phyloP scores from a whole-genome alignment of 345 rosid species.

The Salix purpurea region DNA sequence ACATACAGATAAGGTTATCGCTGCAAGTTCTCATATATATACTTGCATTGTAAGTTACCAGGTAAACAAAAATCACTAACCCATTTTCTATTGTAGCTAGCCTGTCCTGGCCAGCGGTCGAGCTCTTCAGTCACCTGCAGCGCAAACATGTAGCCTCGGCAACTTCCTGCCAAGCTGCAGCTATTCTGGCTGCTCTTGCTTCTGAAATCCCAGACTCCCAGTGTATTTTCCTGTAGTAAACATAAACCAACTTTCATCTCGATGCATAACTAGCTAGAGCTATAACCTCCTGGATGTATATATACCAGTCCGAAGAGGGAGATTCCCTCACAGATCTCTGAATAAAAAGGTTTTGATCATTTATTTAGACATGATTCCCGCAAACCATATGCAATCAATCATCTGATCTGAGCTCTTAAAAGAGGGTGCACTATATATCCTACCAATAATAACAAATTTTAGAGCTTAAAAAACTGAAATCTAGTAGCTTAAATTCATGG shows the following conservation, averaged over 20 bases:
- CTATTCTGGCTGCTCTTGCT: constrained; percentile 54
- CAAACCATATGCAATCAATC: background rate
- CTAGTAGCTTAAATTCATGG: background rate
- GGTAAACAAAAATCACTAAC: constrained; percentile 25
- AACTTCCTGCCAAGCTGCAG: constrained; percentile 45
- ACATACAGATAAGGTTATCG: background rate
- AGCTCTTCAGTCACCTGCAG: constrained; percentile 77
- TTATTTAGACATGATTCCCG: background rate
- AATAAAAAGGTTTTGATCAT: background rate
- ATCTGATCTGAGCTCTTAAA: background rate
- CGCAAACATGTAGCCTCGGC: constrained; percentile 74
- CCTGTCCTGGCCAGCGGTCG: constrained; percentile 74
- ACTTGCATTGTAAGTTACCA: background rate
- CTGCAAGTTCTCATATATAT: background rate
- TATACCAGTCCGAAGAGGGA: background rate
- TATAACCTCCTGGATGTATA: background rate
- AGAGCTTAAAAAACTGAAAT: background rate
- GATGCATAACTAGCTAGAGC: background rate
- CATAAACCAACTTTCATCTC: background rate
- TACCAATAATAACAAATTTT: background rate
- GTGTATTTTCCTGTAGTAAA: constrained; percentile 47
- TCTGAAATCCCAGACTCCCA: constrained; percentile 67
- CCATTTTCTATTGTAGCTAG: constrained; percentile 58
- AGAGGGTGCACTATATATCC: background rate
- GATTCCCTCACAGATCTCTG: background rate